A percentile compares a stretch with the other conserved stretches of the same genome.
Conservation (phyloP, 371 early-diverging fungal genomes). For the Mortierella sp. region DNA sequence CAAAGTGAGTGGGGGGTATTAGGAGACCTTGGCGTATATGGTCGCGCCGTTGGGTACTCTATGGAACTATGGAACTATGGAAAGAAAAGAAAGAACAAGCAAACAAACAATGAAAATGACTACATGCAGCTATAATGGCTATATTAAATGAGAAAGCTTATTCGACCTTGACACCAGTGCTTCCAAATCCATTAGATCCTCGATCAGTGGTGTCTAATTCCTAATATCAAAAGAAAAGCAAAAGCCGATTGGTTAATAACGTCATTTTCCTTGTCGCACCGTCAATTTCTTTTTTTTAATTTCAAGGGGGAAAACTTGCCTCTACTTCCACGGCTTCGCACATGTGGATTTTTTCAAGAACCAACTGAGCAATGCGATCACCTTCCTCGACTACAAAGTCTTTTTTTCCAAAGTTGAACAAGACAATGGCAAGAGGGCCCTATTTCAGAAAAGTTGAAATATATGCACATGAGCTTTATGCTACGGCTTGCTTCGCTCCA, state of each 20-base stretch:
- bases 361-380: constrained; percentile 97
- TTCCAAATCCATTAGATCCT: constrained; percentile 94
- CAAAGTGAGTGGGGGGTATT: no score
- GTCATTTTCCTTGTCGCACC: no score
- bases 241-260: no score
- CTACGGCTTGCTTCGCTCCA: not conserved
- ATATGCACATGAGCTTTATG: not conserved
- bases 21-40: not conserved
- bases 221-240: constrained; percentile 29
- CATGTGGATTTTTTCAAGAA: constrained; percentile 88
- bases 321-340: constrained; percentile 87
- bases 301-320: constrained; percentile 57
- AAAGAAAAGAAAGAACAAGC: not conserved
- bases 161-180: constrained; percentile 78
- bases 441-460: not conserved
- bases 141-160: not conserved
- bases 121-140: not conserved
- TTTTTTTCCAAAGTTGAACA: constrained; percentile 91
- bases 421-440: constrained; percentile 81
- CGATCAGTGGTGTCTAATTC: constrained; percentile 84
- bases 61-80: not conserved
- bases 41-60: not conserved
- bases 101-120: not conserved
- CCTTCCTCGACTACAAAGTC: constrained; percentile 88
- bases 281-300: no score